These are phyloP conservation scores for Exophiala dermatitidis DNA, from an alignment of 2,329 filamentous ascomycete genomes.

Conservation along the genomic window DNA sequence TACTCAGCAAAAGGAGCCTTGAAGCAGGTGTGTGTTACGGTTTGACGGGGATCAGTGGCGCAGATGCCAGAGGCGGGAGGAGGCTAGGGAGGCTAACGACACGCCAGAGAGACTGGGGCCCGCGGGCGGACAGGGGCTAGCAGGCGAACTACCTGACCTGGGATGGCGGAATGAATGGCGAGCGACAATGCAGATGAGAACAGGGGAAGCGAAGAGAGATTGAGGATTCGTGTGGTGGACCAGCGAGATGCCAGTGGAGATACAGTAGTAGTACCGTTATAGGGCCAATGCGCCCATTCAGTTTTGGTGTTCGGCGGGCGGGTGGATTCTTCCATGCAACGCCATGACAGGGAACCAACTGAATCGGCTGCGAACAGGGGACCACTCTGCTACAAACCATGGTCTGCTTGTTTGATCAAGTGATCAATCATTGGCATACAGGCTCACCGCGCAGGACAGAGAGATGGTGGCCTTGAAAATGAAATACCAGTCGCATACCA, in stretches of 20 bases:
- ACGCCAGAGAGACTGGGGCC: constrained; percentile 7
- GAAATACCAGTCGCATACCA: no score
- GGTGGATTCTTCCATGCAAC: no score
- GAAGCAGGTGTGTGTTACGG: constrained; percentile 11
- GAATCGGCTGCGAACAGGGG: no score
- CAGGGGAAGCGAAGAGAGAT: background rate
- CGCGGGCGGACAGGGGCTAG: constrained; percentile 9
- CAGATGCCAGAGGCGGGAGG: constrained; percentile 8
- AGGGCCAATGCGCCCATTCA: no score
- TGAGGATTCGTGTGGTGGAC: background rate
- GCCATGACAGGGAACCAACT: no score
- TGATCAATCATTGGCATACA: no score
- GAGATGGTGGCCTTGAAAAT: no score
- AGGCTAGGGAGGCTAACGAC: constrained; percentile 10
- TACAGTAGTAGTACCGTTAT: no score
- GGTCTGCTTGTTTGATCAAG: no score
- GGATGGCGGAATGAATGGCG: background rate
- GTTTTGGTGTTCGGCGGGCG: no score
- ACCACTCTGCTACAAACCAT: no score
- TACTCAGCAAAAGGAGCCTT: constrained; percentile 5
- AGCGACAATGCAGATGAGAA: background rate
- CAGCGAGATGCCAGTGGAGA: background rate
- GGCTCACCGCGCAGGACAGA: no score
- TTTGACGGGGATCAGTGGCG: constrained; percentile 10
- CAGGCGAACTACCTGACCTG: background rate